Evolutionary conservation across 768 basidiomycete species (phyloP).

Genomic region (Clathrus columnatus): DNA sequence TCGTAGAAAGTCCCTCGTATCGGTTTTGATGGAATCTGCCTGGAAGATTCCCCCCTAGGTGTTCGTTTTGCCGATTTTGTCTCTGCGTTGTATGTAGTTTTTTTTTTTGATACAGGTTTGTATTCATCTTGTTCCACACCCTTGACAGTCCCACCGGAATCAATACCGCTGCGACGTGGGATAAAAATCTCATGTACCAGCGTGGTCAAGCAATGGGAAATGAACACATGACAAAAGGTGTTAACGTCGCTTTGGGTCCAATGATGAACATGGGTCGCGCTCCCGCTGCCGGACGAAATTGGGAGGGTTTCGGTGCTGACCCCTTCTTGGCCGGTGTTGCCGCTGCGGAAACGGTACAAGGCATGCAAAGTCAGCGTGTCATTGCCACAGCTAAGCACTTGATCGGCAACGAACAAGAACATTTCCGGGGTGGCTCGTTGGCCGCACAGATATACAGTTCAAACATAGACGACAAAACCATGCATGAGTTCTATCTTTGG

Average conservation of each 20-base stretch:
- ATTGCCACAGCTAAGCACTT: constrained; percentile 83
- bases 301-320: constrained; percentile 94
- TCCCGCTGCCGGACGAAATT: constrained; percentile 60
- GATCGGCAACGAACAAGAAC: constrained; percentile 37
- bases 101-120: neutral
- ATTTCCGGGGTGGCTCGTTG: constrained; percentile 18
- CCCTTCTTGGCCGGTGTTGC: constrained; percentile 79
- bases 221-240: constrained; percentile 55
- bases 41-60: constrained; percentile 45
- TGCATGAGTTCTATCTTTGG: constrained; percentile 67
- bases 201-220: constrained; percentile 49
- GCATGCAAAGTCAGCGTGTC: constrained; percentile 70
- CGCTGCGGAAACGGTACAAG: constrained; percentile 69
- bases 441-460: constrained; percentile 31
- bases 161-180: constrained; percentile 38
- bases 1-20: neutral
- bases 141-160: constrained; percentile 23
- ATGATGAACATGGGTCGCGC: constrained; percentile 29
- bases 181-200: constrained; percentile 35
- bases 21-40: constrained; percentile 39
- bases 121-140: neutral
- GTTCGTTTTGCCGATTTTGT: constrained; percentile 38
- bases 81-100: constrained; percentile 37
- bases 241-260: constrained; percentile 44
- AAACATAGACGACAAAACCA: constrained; percentile 70